Percentiles rank a stretch among this genome's conserved stretches.
These are phyloP conservation scores for Limnanthes douglasii DNA, from an alignment of 345 rosid species.

Conservation along the genomic window DNA sequence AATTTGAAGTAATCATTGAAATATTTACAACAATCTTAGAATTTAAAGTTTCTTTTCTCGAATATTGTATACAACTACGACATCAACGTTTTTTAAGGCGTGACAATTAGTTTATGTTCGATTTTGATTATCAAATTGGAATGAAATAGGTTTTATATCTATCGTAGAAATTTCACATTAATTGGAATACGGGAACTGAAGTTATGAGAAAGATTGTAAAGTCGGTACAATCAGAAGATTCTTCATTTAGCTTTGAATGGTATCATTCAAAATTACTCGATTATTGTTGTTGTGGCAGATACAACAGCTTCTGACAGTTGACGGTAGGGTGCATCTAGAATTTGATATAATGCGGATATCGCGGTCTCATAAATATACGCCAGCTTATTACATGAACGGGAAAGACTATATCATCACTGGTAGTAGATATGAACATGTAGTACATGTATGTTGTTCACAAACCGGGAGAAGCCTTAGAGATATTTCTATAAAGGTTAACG, in stretches of 20 bases:
- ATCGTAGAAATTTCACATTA: too few species aligned
- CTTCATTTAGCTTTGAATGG: neutral
- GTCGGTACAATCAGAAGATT: too few species aligned
- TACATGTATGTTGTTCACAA: slow-evolving; percentile 91
- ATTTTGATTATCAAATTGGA: too few species aligned
- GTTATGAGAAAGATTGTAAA: too few species aligned
- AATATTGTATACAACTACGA: too few species aligned
- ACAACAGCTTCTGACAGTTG: slow-evolving; percentile 73
- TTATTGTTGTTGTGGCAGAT: slow-evolving; percentile 32
- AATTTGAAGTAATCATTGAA: neutral
- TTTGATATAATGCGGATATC: slow-evolving; percentile 62
- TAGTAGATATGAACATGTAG: slow-evolving; percentile 77
- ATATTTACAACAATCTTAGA: too few species aligned
- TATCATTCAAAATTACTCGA: neutral
- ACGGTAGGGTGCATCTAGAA: slow-evolving; percentile 69
- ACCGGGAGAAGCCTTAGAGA: slow-evolving; percentile 96
- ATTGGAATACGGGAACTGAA: too few species aligned
- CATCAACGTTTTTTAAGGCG: too few species aligned
- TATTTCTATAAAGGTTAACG: slow-evolving; percentile 62
- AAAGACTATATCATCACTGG: slow-evolving; percentile 88
- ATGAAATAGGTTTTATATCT: slow-evolving; percentile 3
- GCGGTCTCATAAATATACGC: slow-evolving; percentile 79
- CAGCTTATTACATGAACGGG: slow-evolving; percentile 90
- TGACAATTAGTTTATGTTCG: too few species aligned
- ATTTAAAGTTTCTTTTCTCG: too few species aligned